Evolutionary conservation across 208 protist genomes (phyloP), one percentile per base, ranked within the genome.

Genomic region (Vickermania spadyakhi): DNA sequence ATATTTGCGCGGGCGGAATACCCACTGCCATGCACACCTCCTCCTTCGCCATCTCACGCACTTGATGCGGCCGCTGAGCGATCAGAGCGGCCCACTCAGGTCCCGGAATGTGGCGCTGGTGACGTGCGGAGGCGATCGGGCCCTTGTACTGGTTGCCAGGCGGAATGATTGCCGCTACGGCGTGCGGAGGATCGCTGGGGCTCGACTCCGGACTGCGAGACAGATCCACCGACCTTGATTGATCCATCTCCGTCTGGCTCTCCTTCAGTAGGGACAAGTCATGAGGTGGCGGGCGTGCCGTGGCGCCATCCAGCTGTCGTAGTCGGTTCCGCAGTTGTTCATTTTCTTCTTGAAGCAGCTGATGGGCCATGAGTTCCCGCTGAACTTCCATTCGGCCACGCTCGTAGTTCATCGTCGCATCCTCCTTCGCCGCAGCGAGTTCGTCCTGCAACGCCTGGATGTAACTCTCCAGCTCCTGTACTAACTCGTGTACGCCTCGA

Each of bases 61-160:
- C 59, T 57, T 86, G 72, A 53, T 78, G 67, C 13, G 72, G 71
- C 69, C 82, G 74, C 53, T 85, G 64, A 1, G 36, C 30, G 25
- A 91, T 28, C 21, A 87, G 50, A 59, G 80, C 76, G 2, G 1
- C 14, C 84, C 84, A 91, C 54, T 81, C 62, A 1, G 62, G 68
- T 3, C 84, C 84, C 5, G 57, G 31, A 31, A 91, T 74, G 57
- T 56, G 51, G 45, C 72, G 70, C 31, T 53, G 23, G 23, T 79
- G 64, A 21, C 64, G 52, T 7, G 72, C 72, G 45, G 31, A 62
- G 28, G 49, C 55, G 11, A 59, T 49, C 2, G 51, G 27, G 27
- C 41, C 60, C 28, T 58, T 53, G 14, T 18, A 22, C 18, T 58
- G 63, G 36, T 70, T 53, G 22, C 31, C 27, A 18, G 42, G 30